Evolutionary conservation across 164 flowering plant species (phyloP), one percentile per base, ranked within the genome.

Genomic region (Cinnamomum micranthum): DNA sequence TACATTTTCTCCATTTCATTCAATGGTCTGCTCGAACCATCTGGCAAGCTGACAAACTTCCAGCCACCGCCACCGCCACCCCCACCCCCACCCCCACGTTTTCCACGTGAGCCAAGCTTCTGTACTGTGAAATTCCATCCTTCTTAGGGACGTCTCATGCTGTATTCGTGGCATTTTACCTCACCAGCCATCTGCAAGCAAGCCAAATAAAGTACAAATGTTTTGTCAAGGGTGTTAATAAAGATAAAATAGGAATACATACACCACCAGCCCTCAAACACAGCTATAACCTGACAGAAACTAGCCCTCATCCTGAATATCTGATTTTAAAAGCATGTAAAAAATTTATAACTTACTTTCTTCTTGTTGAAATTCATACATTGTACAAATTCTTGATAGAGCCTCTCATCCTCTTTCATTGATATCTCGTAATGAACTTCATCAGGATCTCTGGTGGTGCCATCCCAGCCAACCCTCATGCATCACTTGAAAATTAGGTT

Each of bases 381-480:
- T 24, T 24, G 25, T 24, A 24, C 25, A 24, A 24, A 24, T 24
- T 24, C 25, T 24, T 24, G 25, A 24, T 24, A 24, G 25, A 24
- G 25, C 25, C 25, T 24, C 25, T 24, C 25, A 24, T 24, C 25
- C 25, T 24, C 25, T 24, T 24, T 24, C 25, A 24, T 24, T 24
- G 25, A 24, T 24, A 24, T 24, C 25, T 24, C 25, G 25, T 24
- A 24, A 24, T 24, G 25, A 24, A 24, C 25, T 24, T 24, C 25
- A 24, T 24, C 25, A 24, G 25, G 25, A 24, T 24, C 99, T 77
- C 85, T 87, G 13, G 88, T 86, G 69, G 92, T 92, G 31, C 99
- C 97, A 83, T 93, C 99, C 98, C 99, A 95, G 60, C 91, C 99
- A 95, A 55, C 91, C 98, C 84, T 91, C 97, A 17, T 96, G 97